Conservation (phyloP, 495 filamentous ascomycete genomes). For the Collariella sp. region DNA sequence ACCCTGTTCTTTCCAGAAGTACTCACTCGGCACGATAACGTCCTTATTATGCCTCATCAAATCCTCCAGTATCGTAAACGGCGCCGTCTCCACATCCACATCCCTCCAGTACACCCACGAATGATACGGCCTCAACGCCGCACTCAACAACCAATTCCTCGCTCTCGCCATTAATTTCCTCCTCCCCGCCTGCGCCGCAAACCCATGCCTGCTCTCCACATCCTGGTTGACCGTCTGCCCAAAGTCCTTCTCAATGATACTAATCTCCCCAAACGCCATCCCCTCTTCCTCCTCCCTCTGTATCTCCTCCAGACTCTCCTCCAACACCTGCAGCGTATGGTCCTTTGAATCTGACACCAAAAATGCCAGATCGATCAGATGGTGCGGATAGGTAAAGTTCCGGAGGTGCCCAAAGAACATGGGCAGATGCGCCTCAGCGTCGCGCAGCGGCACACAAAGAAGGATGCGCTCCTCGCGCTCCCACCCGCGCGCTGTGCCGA, state of each 20-base stretch:
- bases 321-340: slow-evolving; percentile 67
- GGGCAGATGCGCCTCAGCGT: slow-evolving; percentile 84
- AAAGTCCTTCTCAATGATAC: slow-evolving; percentile 97
- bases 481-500: slow-evolving; percentile 86
- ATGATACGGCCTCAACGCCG: slow-evolving; percentile 86
- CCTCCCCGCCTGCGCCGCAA: slow-evolving; percentile 87
- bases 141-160: slow-evolving; percentile 92
- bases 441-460: slow-evolving; percentile 88
- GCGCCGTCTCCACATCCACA: slow-evolving; percentile 95
- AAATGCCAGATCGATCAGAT: slow-evolving; percentile 92
- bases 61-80: slow-evolving; percentile 92
- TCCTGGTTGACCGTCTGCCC: slow-evolving; percentile 97
- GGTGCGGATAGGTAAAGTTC: slow-evolving; percentile 96
- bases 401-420: slow-evolving; percentile 98
- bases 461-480: slow-evolving; percentile 90
- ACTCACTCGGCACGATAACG: slow-evolving; percentile 95
- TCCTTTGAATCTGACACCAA: slow-evolving; percentile 97
- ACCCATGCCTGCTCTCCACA: slow-evolving; percentile 94
- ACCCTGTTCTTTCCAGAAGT: neutral
- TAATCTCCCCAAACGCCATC: slow-evolving; percentile 90
- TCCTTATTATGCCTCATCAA: slow-evolving; percentile 99
- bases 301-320: slow-evolving; percentile 64
- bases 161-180: slow-evolving; percentile 98
- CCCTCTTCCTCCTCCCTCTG: slow-evolving; percentile 69
- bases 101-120: slow-evolving; percentile 99